phyloP scores from a whole-genome alignment of 2,329 filamentous ascomycete species.

The Coniochaeta sp. region DNA sequence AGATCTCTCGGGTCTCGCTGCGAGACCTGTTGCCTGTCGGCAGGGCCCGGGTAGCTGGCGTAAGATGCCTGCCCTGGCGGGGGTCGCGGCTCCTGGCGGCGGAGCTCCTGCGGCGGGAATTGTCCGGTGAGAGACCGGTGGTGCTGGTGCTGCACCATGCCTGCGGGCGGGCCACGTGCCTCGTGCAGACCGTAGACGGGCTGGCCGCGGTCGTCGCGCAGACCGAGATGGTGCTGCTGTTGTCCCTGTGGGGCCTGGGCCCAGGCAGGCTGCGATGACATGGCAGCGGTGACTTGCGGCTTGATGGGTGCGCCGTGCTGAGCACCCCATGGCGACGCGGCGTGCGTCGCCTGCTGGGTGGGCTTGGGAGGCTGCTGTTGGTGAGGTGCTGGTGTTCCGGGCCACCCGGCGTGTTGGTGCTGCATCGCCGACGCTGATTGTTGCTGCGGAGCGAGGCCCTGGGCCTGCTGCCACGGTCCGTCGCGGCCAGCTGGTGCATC shows the following conservation, averaged over 20 bases:
- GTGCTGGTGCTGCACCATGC: conserved; percentile 18
- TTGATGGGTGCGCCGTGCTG: conserved; percentile 15
- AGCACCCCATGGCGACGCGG: conserved; percentile 16
- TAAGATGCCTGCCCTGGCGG: conserved; percentile 7
- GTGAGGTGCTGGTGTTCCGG: conserved; percentile 4
- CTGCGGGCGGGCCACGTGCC: conserved; percentile 11
- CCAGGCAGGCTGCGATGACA: conserved; percentile 14
- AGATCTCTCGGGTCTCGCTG: not conserved
- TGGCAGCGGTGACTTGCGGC: conserved; percentile 10
- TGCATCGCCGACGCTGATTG: conserved; percentile 9
- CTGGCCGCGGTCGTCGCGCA: conserved; percentile 14
- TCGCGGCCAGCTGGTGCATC: conserved; percentile 29
- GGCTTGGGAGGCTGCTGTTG: conserved; percentile 13
- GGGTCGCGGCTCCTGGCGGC: conserved; percentile 6
- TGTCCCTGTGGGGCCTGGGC: conserved; percentile 3
- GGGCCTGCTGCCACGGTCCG: conserved; percentile 20
- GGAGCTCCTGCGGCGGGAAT: conserved; percentile 10
- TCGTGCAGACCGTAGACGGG: conserved; percentile 13
- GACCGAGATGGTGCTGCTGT: conserved; percentile 14
- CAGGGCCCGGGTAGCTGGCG: conserved; percentile 6
- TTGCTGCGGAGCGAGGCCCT: conserved; percentile 13
- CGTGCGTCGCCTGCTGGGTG: conserved; percentile 8
- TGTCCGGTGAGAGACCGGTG: conserved; percentile 18
- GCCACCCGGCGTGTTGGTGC: conserved; percentile 9
- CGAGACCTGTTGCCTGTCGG: not conserved